phyloP scores from a whole-genome alignment of 139 green algal genomes.

The Micractinium sp. region DNA sequence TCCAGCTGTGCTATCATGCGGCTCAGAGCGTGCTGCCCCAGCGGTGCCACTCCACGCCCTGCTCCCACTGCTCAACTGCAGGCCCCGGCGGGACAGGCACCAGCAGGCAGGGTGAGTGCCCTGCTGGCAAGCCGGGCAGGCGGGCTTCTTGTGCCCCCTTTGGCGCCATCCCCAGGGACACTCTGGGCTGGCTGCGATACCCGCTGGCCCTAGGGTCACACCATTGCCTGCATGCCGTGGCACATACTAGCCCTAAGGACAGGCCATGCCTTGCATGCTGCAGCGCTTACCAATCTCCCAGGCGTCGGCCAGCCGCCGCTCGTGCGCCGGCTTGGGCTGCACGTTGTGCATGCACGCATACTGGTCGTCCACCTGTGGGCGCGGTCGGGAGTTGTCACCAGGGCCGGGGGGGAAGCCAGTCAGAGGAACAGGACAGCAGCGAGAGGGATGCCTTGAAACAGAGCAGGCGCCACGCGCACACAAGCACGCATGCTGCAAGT shows the following conservation, averaged over 20 bases:
- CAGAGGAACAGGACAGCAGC: background rate
- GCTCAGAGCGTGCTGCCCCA: background rate
- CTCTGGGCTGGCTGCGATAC: too few relatives aligned
- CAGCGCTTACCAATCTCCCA: constrained; percentile 18
- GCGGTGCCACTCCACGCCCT: background rate
- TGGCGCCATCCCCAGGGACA: too few relatives aligned
- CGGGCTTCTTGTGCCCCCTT: background rate
- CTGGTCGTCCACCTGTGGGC: constrained; percentile 3
- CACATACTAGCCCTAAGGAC: background rate
- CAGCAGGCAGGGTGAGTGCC: background rate
- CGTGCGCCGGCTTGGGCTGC: background rate
- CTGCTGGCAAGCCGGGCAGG: background rate
- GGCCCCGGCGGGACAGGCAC: background rate
- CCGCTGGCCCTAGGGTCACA: too few relatives aligned
- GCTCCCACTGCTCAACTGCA: constrained; percentile 16
- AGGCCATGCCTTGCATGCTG: background rate
- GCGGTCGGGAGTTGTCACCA: background rate
- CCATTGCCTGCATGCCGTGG: background rate
- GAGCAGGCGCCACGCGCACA: background rate
- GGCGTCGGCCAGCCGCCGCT: background rate
- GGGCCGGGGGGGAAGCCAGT: background rate
- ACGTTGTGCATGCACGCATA: constrained; percentile 11
- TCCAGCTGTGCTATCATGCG: background rate
- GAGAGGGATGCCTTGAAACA: background rate
- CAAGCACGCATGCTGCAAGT: background rate